Evolutionary conservation across 140 eudicot species (phyloP), one percentile per base, ranked within the genome.

Genomic region (Stevia rebaudiana): DNA sequence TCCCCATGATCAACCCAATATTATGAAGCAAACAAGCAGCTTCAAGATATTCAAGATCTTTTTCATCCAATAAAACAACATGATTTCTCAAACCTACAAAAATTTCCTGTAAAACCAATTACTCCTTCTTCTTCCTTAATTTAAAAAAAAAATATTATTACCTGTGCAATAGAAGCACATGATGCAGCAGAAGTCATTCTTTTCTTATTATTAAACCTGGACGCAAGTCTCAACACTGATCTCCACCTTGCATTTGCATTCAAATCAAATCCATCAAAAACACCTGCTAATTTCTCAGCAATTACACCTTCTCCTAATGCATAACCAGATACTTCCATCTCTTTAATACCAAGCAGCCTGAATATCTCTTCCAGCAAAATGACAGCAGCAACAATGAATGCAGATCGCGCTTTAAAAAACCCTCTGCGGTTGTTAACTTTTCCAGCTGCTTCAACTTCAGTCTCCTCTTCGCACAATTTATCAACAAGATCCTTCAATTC

Each of bases 1-100:
- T 86, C 46, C 95, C 90, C 1, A 78, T 72, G 67, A 72, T 80
- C 40, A 72, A 41, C 52, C 97, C 97, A 40, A 83, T 83, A 46
- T 80, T 84, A 65, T 90, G 94, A 76, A 90, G 95, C 84, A 90
- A 78, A 80, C 94, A 77, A 73, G 97, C 97, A 78, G 97, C 95
- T 79, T 86, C 94, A 61, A 90, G 87, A 81, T 79, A 90, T 56
- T 90, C 95, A 78, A 90, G 86, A 78, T 90, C 87, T 76, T 73
- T 81, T 15, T 81, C 84, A 65, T 83, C 72, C 73, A 90, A 76
- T 54, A 63, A 61, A 22, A 72, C 74, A 40, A 53, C 46, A 64
- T 63, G 33, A 30, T 56, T 68, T 39, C 31, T 54, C 16, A 24
- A 15, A 62, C 48, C 63, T n/a, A n/a, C n/a, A n/a, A n/a, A n/a